Evolutionary conservation across 768 basidiomycete genomes (phyloP).

Genomic region (Trametes meyenii): DNA sequence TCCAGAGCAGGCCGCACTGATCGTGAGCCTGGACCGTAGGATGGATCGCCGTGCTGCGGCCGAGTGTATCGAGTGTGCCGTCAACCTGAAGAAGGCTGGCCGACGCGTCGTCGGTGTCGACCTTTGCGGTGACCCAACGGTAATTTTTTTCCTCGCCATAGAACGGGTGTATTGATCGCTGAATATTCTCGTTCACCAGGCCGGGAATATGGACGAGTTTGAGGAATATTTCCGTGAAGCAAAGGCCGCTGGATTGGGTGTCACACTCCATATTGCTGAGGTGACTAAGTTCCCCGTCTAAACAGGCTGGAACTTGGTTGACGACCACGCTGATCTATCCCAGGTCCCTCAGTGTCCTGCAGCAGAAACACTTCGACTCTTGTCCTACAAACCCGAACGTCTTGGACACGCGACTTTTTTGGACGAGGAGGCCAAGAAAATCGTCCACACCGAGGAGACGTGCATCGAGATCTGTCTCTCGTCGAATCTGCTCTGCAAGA

Average conservation of each 20-base stretch:
- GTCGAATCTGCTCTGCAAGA: constrained; percentile 80
- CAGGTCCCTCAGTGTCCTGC: constrained; percentile 52
- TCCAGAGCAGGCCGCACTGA: constrained; percentile 53
- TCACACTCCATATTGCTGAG: constrained; percentile 88
- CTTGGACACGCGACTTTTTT: constrained; percentile 86
- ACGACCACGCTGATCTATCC: background rate
- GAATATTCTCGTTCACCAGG: constrained; percentile 33
- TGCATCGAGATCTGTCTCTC: constrained; percentile 82
- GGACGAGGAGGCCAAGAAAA: constrained; percentile 54
- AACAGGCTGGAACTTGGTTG: background rate
- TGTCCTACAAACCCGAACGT: constrained; percentile 65
- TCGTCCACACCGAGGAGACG: constrained; percentile 57
- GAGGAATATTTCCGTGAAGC: constrained; percentile 54
- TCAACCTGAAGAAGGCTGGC: constrained; percentile 55
- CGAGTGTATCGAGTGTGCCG: constrained; percentile 63
- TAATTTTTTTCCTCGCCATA: constrained; percentile 17
- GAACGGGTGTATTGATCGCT: background rate
- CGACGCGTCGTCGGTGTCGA: constrained; percentile 76
- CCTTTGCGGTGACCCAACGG: constrained; percentile 74
- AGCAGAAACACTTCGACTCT: constrained; percentile 61
- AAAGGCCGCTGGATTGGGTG: constrained; percentile 59
- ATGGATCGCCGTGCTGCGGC: constrained; percentile 55
- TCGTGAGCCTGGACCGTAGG: constrained; percentile 75
- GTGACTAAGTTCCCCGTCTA: constrained; percentile 37
- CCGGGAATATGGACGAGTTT: constrained; percentile 59